A percentile compares a stretch with the other conserved stretches of the same genome.
Evolutionary conservation across 352 stramenopile genomes (phyloP).

Genomic region (Globisporangium okanoganense): DNA sequence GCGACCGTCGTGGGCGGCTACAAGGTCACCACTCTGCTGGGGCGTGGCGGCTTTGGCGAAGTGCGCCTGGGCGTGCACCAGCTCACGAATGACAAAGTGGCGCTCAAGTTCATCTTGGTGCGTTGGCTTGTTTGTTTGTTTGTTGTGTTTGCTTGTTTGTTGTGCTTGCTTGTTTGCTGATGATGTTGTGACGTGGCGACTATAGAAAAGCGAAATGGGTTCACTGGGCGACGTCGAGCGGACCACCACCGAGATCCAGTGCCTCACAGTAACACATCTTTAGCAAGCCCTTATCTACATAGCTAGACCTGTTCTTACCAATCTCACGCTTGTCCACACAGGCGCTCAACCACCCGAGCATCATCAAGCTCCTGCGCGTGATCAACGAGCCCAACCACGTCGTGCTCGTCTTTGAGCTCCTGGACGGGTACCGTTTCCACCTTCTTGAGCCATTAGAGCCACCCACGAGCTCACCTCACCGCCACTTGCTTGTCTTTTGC

Average conservation of each 20-base stretch:
- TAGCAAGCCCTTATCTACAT: neutral
- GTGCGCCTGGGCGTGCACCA: conserved; percentile 74
- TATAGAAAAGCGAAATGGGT: conserved; percentile 83
- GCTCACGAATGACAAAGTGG: conserved; percentile 82
- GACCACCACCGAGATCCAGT: conserved; percentile 87
- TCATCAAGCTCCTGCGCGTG: conserved; percentile 85
- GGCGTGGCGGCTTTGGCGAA: conserved; percentile 80
- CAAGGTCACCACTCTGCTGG: conserved; percentile 75
- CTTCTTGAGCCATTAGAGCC: neutral
- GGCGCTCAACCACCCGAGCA: conserved; percentile 84
- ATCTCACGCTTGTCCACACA: conserved; percentile 7
- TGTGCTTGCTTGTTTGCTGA: neutral
- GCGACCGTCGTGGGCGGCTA: conserved; percentile 78
- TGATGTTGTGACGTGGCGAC: neutral
- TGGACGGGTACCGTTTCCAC: conserved; percentile 57
- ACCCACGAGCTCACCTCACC: neutral
- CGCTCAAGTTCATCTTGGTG: conserved; percentile 85
- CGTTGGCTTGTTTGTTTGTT: conserved; percentile 2
- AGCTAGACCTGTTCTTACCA: neutral
- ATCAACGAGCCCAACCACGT: conserved; percentile 86
- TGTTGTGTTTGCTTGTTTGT: conserved; percentile 6
- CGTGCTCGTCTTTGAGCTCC: conserved; percentile 82
- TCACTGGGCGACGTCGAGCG: conserved; percentile 84
- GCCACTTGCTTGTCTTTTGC: neutral
- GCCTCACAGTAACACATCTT: conserved; percentile 46